Evolutionary conservation across 2,329 filamentous ascomycete species (phyloP), one percentile per base, ranked within the genome.

Genomic region (Colletotrichum euphorbiae): DNA sequence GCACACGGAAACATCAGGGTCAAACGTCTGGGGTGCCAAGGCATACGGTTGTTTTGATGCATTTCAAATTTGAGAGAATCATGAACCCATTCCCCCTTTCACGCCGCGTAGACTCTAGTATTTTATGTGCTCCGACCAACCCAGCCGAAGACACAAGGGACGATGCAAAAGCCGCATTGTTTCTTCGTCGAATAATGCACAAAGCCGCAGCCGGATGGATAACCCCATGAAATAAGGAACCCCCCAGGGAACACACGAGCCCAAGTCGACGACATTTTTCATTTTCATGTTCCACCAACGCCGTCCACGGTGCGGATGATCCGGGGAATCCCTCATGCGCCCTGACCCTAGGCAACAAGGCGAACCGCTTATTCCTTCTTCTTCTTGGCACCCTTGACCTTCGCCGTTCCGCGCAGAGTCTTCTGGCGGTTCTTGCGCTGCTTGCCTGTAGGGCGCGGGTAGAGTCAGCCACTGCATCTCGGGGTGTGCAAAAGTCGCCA

Each of bases 391-490:
- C 94, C 94, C 93, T 98, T 98, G 89, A 91, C 90, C 93, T 99
- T 99, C 80, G 94, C 95, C 79, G 93, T 97, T 83, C 96, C 96
- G 78, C 96, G 93, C 84, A 98, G 92, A 82, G 95, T 96, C 94
- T 99, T 98, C 86, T 93, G 90, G 84, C 95, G 91, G 93, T 99
- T 99, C 93, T 99, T 99, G 89, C 96, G 93, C 89, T 98, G 96
- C 90, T 99, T 99, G 91, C 95, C 95, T 98, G 85, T 87, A 76
- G 69, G 68, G 56, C 42, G 62, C 45, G 45, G 15, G 33, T 21
- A 54, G 62, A 70, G 73, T 77, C 66, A 77, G 75, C 43, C 33
- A 15, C 13, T 1, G 33, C 6, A 9, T 38, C 17, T 21, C 43
- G 46, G 6, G 36, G 51, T 3, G 13, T 6, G n/a, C 17, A 8